Evolutionary conservation across 2,329 filamentous ascomycete species (phyloP).

Genomic region (Diaporthe sp.): DNA sequence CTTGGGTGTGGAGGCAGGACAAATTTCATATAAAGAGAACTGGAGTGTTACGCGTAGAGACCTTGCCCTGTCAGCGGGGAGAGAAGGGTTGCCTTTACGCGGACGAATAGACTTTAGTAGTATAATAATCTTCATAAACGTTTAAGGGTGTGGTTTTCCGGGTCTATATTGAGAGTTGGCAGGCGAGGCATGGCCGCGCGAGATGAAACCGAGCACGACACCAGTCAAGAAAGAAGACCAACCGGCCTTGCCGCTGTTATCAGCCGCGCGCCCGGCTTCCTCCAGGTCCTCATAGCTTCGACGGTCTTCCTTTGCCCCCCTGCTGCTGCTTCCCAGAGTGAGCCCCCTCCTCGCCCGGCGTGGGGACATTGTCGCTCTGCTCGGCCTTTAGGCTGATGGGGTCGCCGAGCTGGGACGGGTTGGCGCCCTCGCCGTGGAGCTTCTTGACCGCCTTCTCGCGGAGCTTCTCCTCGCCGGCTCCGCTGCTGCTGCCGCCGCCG

Average conservation of each 20-base stretch:
- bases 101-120: conserved; percentile 3
- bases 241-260: not conserved
- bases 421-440: conserved; percentile 34
- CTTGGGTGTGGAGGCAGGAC: not conserved
- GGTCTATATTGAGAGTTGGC: conserved; percentile 22
- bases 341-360: conserved; percentile 34
- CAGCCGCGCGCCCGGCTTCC: not conserved
- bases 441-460: conserved; percentile 38
- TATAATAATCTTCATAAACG: conserved; percentile 2
- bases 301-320: not conserved
- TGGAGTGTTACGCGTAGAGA: not conserved
- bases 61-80: not conserved
- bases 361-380: conserved; percentile 34
- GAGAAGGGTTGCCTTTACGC: not conserved
- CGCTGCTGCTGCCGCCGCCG: not conserved
- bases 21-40: not conserved
- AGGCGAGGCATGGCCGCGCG: conserved; percentile 33
- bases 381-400: conserved; percentile 38
- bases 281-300: conserved; percentile 8
- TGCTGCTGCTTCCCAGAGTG: not conserved
- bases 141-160: not conserved
- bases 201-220: conserved; percentile 31
- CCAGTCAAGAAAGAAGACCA: conserved; percentile 35
- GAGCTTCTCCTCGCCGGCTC: conserved; percentile 20
- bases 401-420: conserved; percentile 38